Evolutionary conservation across 352 stramenopile genomes (phyloP), one percentile per base, ranked within the genome.

Genomic region (Halophytophthora batemanensis): DNA sequence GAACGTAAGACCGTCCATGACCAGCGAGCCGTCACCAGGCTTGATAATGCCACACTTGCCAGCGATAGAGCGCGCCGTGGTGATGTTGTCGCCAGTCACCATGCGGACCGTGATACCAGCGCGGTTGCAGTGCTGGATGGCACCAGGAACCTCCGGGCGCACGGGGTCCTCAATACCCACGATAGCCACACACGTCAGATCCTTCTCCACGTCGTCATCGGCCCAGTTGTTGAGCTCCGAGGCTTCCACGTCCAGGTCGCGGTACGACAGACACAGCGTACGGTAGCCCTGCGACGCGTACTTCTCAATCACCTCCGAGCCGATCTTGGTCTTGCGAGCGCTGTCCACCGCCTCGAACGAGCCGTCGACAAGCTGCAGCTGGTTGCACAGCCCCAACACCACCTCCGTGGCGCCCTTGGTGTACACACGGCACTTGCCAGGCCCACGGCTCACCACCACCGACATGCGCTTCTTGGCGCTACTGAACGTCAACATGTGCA

Each of bases 251-350:
- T 81, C 66, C 34, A 93, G 61, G 41, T 93, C 74, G 38, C 77
- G 82, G 63, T 97, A 84, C 12, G 81, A 75, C 36, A 95, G 61
- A 21, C 83, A 93, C 41, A 95, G 53, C 47, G 77, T 95, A 31
- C 87, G 89, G 34, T 84, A 91, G 39, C 46, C 83, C 62, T 77
- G 66, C 5, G 57, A 59, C 34, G 84, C 76, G 57, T 90, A 93
- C 52, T 90, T 76, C 48, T 86, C 48, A 71, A 98, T 95, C 47
- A 82, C 64, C 14, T 64, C 40, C 1, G 22, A 53, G 2, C 62
- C 56, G 25, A 82, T 79, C 41, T 69, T 65, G 3, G 41, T 52
- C 57, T 75, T 80, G 38, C 50, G 59, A 40, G 34, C 48, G 2
- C 63, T 56, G 17, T 66, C 53, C 23, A 86, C 19, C 50, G 35